Percentiles rank a stretch among this genome's conserved stretches.
Conservation (phyloP, 345 rosid species). For the Hevea brasiliensis region DNA sequence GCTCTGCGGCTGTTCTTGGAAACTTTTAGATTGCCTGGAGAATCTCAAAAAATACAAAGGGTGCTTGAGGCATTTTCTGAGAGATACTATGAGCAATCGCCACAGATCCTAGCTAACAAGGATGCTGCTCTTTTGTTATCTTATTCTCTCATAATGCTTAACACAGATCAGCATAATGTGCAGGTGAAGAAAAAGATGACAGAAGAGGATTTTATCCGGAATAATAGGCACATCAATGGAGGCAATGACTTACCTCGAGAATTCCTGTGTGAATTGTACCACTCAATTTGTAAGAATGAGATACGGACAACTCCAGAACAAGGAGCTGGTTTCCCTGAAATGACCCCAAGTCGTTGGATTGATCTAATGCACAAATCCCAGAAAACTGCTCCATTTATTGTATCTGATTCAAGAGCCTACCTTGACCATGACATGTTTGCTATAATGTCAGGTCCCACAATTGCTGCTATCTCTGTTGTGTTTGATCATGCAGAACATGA, state of each 20-base stretch:
- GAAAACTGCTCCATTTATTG: slow-evolving; percentile 82
- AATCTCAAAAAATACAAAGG: slow-evolving; percentile 96
- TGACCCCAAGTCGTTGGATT: slow-evolving; percentile 99
- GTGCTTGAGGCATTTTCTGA: slow-evolving; percentile 98
- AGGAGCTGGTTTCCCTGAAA: slow-evolving; percentile 87
- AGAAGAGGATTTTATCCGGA: slow-evolving; percentile 92
- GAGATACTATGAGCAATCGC: slow-evolving; percentile 95
- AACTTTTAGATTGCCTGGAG: slow-evolving; percentile 96
- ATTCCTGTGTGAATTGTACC: slow-evolving; percentile 77
- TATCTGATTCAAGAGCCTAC: slow-evolving; percentile 76
- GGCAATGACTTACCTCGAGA: slow-evolving; percentile 91
- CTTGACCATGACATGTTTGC: slow-evolving; percentile 99
- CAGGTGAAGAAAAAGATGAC: slow-evolving; percentile 99
- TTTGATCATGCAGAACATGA: slow-evolving; percentile 98
- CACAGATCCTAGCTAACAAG: slow-evolving; percentile 84
- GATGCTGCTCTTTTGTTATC: slow-evolving; percentile 95
- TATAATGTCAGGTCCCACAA: slow-evolving; percentile 97
- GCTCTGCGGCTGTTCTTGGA: slow-evolving; percentile 90
- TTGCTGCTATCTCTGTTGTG: slow-evolving; percentile 97
- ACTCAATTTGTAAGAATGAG: slow-evolving; percentile 93
- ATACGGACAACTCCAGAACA: slow-evolving; percentile 96
- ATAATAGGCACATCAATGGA: slow-evolving; percentile 91
- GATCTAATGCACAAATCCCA: slow-evolving; percentile 95
- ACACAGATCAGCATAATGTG: slow-evolving; percentile 94
- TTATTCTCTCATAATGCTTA: slow-evolving; percentile 94